Base-by-base conservation (phyloP, 441 rosid species). In the Flueggea neowawraea region DNA sequence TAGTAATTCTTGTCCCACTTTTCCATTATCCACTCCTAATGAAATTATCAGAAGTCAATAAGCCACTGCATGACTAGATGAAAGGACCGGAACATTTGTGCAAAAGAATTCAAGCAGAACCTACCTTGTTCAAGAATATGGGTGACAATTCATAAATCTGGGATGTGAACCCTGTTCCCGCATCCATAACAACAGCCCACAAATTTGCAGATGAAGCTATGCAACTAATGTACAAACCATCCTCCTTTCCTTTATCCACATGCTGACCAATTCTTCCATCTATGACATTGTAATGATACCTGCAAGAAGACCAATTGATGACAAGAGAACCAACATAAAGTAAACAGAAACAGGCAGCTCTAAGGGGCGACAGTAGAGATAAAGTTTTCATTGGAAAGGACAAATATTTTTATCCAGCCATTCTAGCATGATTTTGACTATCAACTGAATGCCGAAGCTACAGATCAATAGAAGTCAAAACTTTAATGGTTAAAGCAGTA, bases 101-200 rank as follows among this genome's bases (percentile, higher is more conserved):
- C 16, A 22, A 58, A 60, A 15, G 48, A 31, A 41, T 53, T 53
- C 31, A 43, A 51, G 11, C 17, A 61, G 64, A 16, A 54, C 31
- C 22, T 17, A 71, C 85, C 85, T 81, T 81, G 64, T 73, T 78
- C 64, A 71, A 47, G 58, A 75, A 73, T 56, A 56, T 50, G 4
- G 70, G 68, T 11, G 86, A 81, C 49, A 84, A 69, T 54, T 81
- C 84, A 63, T 75, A 80, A 67, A 84, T 86, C 61, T 84, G 89
- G 49, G 77, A 66, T 52, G 78, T 64, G 69, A 77, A 81, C 15
- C 83, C 86, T 0, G 86, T 75, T 54, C 86, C 89, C 22, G 82
- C 84, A 78, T 84, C 89, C 86, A 84, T 72, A 53, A 84, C 73
- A 44, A 84, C 49, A 53, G 89, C 89, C 89, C 89, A 84, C 58